Percentiles rank a stretch among this genome's conserved stretches.
Conservation (phyloP, 2,329 filamentous ascomycete species). For the Calonectria pteridis region DNA sequence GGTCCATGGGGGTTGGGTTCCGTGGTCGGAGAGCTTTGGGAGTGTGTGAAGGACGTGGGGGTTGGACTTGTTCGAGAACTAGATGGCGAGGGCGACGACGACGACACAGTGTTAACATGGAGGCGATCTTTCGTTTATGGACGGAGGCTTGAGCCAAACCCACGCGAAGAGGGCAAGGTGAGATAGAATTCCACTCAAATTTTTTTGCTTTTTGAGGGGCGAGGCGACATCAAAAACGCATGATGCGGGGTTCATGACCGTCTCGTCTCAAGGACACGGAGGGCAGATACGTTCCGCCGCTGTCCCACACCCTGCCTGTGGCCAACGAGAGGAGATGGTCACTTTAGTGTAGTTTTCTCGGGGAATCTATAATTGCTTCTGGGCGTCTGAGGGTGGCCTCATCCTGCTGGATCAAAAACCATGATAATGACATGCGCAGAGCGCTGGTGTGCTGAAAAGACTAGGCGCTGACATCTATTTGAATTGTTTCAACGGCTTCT, state of each 20-base stretch:
- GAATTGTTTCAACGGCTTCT: neutral
- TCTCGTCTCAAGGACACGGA: conserved; percentile 13
- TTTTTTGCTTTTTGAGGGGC: conserved; percentile 22
- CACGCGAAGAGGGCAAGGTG: neutral
- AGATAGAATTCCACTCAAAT: conserved; percentile 14
- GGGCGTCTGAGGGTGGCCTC: conserved; percentile 28
- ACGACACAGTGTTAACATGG: conserved; percentile 1
- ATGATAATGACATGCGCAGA: neutral
- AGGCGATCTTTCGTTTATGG: neutral
- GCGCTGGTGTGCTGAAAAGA: neutral
- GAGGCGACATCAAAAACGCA: conserved; percentile 25
- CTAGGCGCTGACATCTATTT: neutral
- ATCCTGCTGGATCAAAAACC: conserved; percentile 17
- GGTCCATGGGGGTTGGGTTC: neutral
- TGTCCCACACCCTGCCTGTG: conserved; percentile 8
- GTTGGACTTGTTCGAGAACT: conserved; percentile 17
- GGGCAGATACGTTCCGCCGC: conserved; percentile 10
- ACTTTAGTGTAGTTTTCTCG: conserved; percentile 46
- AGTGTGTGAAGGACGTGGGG: conserved; percentile 19
- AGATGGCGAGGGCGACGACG: neutral
- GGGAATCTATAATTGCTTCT: conserved; percentile 50
- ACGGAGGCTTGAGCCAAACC: neutral
- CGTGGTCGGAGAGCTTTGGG: conserved; percentile 4
- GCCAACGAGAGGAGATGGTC: conserved; percentile 28
- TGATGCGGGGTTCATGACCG: conserved; percentile 34